These are phyloP conservation scores for Backusella australiensis DNA, from an alignment of 192 early-diverging fungal species.

Conservation along the genomic window DNA sequence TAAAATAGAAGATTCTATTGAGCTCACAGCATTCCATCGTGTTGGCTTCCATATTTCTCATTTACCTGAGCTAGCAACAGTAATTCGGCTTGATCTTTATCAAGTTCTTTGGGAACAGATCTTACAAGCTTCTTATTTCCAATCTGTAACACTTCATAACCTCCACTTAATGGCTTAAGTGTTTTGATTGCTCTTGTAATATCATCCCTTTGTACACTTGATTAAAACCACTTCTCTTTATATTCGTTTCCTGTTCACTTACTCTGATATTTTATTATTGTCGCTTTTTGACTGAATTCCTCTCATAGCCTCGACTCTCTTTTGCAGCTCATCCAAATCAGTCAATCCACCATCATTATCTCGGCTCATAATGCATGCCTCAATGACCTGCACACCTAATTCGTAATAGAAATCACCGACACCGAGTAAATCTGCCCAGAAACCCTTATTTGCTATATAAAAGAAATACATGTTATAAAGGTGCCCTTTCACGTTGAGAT, in stretches of 20 bases:
- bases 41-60: background rate
- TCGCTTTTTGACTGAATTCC: constrained; percentile 23
- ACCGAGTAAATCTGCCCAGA: constrained; percentile 92
- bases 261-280: constrained; percentile 38
- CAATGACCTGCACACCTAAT: constrained; percentile 89
- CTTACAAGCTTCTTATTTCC: constrained; percentile 82
- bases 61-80: constrained; percentile 71
- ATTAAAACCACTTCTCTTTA: background rate
- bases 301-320: constrained; percentile 68
- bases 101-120: constrained; percentile 87
- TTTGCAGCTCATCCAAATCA: constrained; percentile 77
- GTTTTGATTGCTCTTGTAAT: constrained; percentile 83
- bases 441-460: constrained; percentile 83
- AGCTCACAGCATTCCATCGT: background rate
- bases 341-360: constrained; percentile 89
- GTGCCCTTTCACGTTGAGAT: background rate
- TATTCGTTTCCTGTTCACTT: background rate
- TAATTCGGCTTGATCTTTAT: constrained; percentile 72
- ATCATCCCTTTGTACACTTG: constrained; percentile 65
- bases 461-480: background rate
- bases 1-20: background rate
- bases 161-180: constrained; percentile 82
- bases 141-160: constrained; percentile 82
- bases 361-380: constrained; percentile 84
- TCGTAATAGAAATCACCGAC: constrained; percentile 98